Base-by-base conservation (phyloP, 495 filamentous ascomycete genomes). In the Trichoderma orchidacearum region DNA sequence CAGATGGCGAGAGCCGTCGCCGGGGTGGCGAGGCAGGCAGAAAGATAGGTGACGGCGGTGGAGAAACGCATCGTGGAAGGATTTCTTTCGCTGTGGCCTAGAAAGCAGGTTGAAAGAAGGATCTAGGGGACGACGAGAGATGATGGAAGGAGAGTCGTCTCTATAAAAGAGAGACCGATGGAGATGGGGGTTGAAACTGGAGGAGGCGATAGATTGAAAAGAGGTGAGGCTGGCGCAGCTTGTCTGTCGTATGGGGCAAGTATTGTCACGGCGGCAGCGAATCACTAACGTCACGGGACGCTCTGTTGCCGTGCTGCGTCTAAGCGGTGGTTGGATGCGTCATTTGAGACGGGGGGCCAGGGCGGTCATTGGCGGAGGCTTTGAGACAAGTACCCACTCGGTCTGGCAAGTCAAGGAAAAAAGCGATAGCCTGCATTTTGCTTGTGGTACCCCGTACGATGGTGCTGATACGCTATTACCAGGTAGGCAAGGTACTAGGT, bases 1-100 rank as follows among this genome's bases (percentile, higher is more conserved):
- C 66, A 71, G 54, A 70, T 63, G 25, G 69, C 71, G 61, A 59
- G 69, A 60, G 61, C 72, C 56, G 67, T 66, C 55, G 71, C 67
- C 55, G 72, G 60, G 53, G 70, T 66, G 53, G 68, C 72, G 61
- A 72, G 51, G 56, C 65, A 61, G 52, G 67, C 53, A 15, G 27
- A 7, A 15, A 56, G 13, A 18, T 13, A 51, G 41, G 48, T 30
- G 29, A 50, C 45, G 48, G 51, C 18, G 3, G 70, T 62, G 59
- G 73, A 68, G 64, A 73, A 62, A 63, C 64, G 70, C 73, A 76
- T 76, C 57, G 61, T 57, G 8, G 51, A 13, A 8, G 17, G 13
- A 18, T 8, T 9, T 51, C 9, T 18, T 8, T 8, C 48, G 48
- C 63, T 65, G 63, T 62, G 62, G 32, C 9, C 12, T n/a, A 35